Percentiles rank a stretch among this genome's conserved stretches.
Conservation (phyloP, 2,329 filamentous ascomycete species). For the Fusarium pseudograminearum region DNA sequence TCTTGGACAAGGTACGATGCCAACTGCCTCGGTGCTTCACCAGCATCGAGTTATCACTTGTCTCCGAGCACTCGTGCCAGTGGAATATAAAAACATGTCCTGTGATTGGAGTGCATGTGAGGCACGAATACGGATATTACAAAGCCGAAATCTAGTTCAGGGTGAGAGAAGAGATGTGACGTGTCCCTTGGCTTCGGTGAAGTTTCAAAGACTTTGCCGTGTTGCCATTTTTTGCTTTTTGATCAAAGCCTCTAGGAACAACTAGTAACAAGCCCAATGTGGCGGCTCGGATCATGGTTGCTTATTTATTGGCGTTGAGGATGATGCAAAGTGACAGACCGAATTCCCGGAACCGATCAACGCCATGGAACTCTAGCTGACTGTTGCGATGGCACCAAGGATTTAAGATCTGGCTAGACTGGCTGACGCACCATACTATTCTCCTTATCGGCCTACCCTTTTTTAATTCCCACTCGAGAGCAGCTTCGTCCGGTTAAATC, state of each 20-base stretch:
- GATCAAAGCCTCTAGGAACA: not conserved
- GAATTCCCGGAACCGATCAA: slow-evolving; percentile 25
- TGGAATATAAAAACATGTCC: not conserved
- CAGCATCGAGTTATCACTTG: not conserved
- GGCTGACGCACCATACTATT: slow-evolving; percentile 10
- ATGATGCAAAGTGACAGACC: slow-evolving; percentile 4
- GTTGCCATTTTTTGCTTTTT: slow-evolving; percentile 2
- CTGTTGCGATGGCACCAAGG: not conserved
- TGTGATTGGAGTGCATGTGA: not conserved
- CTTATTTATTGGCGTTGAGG: not conserved
- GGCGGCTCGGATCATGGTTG: not conserved
- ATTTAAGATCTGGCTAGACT: slow-evolving; percentile 19
- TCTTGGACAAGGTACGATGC: not conserved
- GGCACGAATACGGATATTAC: not conserved
- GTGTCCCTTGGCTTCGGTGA: slow-evolving; percentile 20
- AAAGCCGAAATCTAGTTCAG: slow-evolving; percentile 10
- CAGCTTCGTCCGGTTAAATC: not conserved
- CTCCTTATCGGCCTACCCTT: not conserved
- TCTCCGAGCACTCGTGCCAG: not conserved
- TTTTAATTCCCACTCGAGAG: not conserved
- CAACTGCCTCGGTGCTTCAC: not conserved
- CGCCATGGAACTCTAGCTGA: not conserved
- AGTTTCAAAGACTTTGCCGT: not conserved
- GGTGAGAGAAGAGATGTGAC: not conserved
- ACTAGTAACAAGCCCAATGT: not conserved